Conservation (phyloP, 805 yeast species). For the Wickerhamiella azyma region DNA sequence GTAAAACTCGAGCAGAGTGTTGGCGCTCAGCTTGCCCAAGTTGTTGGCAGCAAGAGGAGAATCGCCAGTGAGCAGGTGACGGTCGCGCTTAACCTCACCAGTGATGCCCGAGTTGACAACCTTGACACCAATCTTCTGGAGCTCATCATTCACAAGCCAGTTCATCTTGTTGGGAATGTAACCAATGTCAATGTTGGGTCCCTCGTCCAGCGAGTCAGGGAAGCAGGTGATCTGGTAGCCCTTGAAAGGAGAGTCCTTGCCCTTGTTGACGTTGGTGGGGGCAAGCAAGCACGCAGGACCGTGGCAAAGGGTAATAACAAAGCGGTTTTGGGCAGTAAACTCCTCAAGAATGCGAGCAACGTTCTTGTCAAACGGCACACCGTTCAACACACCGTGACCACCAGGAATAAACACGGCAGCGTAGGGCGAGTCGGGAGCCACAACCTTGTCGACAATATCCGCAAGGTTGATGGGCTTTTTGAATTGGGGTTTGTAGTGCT, state of each 20-base stretch:
- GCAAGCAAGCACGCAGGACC: not conserved
- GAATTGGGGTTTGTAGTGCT: not conserved
- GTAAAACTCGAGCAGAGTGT: not conserved
- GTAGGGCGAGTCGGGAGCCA: not conserved
- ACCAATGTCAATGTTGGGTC: conserved; percentile 1
- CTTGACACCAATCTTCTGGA: not conserved
- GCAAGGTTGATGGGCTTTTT: not conserved
- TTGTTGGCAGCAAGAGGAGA: not conserved
- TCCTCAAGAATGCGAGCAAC: not conserved
- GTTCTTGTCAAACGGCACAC: not conserved
- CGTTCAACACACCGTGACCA: conserved; percentile 1
- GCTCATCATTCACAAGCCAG: not conserved
- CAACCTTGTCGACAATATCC: not conserved
- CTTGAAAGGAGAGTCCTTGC: not conserved
- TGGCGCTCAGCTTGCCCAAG: not conserved
- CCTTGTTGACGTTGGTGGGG: not conserved
- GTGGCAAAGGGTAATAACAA: not conserved
- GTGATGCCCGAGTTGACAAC: not conserved
- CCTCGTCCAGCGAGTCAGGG: not conserved
- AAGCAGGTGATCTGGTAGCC: not conserved
- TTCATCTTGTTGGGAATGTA: not conserved
- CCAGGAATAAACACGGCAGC: conserved; percentile 1
- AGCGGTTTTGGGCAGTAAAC: not conserved
- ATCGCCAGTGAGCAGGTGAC: not conserved
- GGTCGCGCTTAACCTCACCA: not conserved